Conservation (phyloP, 73 alveolate species). For the Paramecium primaurelia region DNA sequence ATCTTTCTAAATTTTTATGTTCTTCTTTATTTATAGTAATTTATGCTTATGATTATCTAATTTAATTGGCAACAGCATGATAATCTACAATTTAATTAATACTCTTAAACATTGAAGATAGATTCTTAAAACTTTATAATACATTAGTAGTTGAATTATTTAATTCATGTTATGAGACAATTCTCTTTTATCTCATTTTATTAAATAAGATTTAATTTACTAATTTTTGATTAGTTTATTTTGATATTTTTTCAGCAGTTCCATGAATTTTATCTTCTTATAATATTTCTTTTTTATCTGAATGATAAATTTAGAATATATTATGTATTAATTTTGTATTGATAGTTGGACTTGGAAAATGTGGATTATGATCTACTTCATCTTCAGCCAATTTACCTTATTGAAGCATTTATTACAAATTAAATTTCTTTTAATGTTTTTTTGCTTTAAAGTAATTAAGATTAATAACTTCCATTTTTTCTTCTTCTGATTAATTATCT, state of each 20-base stretch:
- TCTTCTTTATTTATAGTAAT: not conserved
- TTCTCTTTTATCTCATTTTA: not conserved
- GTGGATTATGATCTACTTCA: slow-evolving; percentile 30
- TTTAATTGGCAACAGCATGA: slow-evolving; percentile 35
- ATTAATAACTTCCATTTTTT: slow-evolving; percentile 20
- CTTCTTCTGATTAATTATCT: slow-evolving; percentile 25
- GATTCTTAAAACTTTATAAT: not conserved
- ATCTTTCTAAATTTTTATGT: slow-evolving; percentile 17
- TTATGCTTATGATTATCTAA: slow-evolving; percentile 37
- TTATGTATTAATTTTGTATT: slow-evolving; percentile 35
- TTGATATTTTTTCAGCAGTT: not conserved
- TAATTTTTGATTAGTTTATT: not conserved
- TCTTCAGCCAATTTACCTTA: slow-evolving; percentile 13
- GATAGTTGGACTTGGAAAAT: slow-evolving; percentile 37
- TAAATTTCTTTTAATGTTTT: not conserved
- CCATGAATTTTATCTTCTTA: not conserved
- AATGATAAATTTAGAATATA: not conserved
- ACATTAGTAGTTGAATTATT: slow-evolving; percentile 14
- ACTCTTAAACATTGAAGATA: slow-evolving; percentile 31
- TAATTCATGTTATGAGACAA: slow-evolving; percentile 21
- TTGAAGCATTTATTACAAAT: slow-evolving; percentile 3
- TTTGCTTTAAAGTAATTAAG: slow-evolving; percentile 39
- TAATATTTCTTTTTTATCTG: not conserved
- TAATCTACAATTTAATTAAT: not conserved
- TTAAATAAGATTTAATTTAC: slow-evolving; percentile 14